phyloP scores from a whole-genome alignment of 352 stramenopile genomes.

The Pythium guiyangense region DNA sequence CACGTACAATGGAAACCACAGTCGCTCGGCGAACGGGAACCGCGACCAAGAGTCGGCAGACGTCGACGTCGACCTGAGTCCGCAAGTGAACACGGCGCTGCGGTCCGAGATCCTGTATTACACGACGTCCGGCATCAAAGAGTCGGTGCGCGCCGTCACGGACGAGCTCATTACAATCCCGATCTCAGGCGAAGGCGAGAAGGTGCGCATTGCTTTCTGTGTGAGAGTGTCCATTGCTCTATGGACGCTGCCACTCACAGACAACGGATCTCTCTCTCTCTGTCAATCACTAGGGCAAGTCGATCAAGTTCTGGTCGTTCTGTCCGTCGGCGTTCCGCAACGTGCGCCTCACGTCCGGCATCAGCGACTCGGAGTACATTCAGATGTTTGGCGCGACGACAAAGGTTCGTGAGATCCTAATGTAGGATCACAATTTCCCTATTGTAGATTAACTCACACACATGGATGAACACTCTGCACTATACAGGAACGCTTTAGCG shows the following conservation, averaged over 20 bases:
- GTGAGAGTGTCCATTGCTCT: too few species aligned
- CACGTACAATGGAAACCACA: slow-evolving; percentile 1
- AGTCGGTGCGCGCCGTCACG: slow-evolving; percentile 68
- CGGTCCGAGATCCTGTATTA: slow-evolving; percentile 89
- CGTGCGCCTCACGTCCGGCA: slow-evolving; percentile 79
- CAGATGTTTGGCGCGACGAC: slow-evolving; percentile 81
- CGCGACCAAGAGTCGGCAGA: slow-evolving; percentile 60
- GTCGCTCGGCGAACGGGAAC: slow-evolving; percentile 31
- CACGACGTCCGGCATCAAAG: slow-evolving; percentile 87
- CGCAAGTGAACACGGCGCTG: slow-evolving; percentile 85
- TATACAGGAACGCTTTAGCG: slow-evolving; percentile 69
- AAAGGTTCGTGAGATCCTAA: slow-evolving; percentile 33
- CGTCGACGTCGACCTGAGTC: slow-evolving; percentile 81
- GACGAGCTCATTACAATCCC: slow-evolving; percentile 77
- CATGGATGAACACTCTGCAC: background rate
- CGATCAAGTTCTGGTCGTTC: slow-evolving; percentile 88
- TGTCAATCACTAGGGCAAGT: slow-evolving; percentile 35
- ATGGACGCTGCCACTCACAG: too few species aligned
- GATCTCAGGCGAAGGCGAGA: slow-evolving; percentile 72
- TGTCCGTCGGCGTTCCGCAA: slow-evolving; percentile 81
- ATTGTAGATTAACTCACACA: background rate
- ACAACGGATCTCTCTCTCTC: background rate
- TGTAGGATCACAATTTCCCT: background rate
- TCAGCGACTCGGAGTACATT: slow-evolving; percentile 80
- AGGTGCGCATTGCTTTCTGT: slow-evolving; percentile 19